Conservation (phyloP, 257 asterid species). For the Nicotiana attenuata region DNA sequence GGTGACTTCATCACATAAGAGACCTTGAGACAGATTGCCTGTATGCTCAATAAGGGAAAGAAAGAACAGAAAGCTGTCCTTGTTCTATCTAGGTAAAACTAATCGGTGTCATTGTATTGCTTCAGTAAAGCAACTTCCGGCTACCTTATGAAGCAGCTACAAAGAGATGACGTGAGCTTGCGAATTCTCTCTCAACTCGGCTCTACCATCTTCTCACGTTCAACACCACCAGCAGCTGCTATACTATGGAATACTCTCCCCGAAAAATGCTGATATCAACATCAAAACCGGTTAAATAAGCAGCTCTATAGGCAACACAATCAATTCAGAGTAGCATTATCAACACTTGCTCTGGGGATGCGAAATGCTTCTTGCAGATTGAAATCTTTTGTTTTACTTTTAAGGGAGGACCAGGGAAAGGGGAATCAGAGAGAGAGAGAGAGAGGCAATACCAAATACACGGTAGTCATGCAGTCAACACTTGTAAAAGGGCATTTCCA, state of each 20-base stretch:
- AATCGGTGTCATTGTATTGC: neutral
- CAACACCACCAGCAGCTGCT: neutral
- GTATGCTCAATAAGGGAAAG: neutral
- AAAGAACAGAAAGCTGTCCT: neutral
- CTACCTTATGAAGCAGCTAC: neutral
- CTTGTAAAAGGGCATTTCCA: neutral
- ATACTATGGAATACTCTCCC: neutral
- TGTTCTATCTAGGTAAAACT: neutral
- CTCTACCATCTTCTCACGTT: neutral
- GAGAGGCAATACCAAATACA: neutral
- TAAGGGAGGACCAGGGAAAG: neutral
- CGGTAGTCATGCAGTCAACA: neutral
- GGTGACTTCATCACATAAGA: neutral
- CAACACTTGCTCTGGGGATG: neutral
- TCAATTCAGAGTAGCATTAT: neutral
- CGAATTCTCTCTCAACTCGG: neutral
- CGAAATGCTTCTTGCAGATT: too few species aligned
- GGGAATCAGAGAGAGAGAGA: neutral
- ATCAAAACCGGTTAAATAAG: neutral
- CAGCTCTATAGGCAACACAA: neutral
- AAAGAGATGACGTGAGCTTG: neutral
- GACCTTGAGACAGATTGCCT: neutral
- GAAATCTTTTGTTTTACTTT: too few species aligned
- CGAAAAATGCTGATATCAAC: neutral
- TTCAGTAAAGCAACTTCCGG: neutral